Percentiles rank a stretch among this genome's conserved stretches.
Conservation (phyloP, 108 stramenopile genomes). For the Mediolabrus comicus region DNA sequence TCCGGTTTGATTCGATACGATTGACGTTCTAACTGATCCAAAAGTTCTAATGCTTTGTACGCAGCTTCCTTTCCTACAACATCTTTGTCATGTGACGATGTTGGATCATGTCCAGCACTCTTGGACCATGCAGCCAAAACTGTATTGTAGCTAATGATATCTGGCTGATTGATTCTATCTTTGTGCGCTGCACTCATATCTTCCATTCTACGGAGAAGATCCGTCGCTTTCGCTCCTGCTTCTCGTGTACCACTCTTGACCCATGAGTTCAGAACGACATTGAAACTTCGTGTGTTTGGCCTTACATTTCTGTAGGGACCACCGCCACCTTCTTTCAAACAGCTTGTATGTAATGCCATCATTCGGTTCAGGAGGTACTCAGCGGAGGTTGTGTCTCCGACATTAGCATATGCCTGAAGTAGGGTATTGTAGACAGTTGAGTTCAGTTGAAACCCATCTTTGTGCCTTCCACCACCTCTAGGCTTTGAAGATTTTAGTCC, state of each 20-base stretch:
- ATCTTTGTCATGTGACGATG: not conserved
- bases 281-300: slow-evolving; percentile 40
- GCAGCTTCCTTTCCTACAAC: slow-evolving; percentile 30
- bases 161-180: slow-evolving; percentile 9
- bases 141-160: slow-evolving; percentile 34
- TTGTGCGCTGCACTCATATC: not conserved
- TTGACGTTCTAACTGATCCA: slow-evolving; percentile 16
- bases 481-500: not conserved
- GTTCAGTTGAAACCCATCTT: slow-evolving; percentile 42
- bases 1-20: slow-evolving; percentile 23
- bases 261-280: slow-evolving; percentile 36
- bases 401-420: slow-evolving; percentile 48
- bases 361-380: slow-evolving; percentile 25
- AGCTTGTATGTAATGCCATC: slow-evolving; percentile 28
- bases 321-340: slow-evolving; percentile 24
- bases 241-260: slow-evolving; percentile 19
- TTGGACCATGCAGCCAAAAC: slow-evolving; percentile 43
- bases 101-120: slow-evolving; percentile 8
- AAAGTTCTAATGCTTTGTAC: slow-evolving; percentile 19
- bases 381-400: slow-evolving; percentile 39
- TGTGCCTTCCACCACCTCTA: slow-evolving; percentile 15
- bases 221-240: slow-evolving; percentile 15
- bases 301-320: slow-evolving; percentile 27
- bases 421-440: slow-evolving; percentile 40
- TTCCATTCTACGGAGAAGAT: slow-evolving; percentile 22